Base-by-base conservation (phyloP, 2,329 filamentous ascomycete genomes). In the Sordariomycetes sp. region DNA sequence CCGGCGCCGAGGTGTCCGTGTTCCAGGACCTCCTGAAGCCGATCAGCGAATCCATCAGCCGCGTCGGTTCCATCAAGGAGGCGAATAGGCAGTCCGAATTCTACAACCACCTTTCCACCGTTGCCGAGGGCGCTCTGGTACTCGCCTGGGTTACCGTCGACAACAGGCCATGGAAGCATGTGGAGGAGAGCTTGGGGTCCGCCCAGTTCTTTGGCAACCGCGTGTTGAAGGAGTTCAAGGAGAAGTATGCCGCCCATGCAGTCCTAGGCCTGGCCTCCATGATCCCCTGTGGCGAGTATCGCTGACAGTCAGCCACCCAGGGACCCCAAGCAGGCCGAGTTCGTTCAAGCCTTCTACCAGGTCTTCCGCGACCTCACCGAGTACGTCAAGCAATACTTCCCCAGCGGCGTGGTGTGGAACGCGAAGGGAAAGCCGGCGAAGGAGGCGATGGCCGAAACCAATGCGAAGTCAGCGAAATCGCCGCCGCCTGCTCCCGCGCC, bases 151-250 rank as follows among this genome's bases (percentile, higher is more conserved):
- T 97, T 59, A 88, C 87, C 0, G 83, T 94, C 54, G 89, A 95
- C 57, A 80, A 76, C 62, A 91, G 90, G 69, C 94, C 94, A 2
- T 86, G 82, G 62, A 92, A 94, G 67, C 89, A 92, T 66, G 88
- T 97, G 53, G 86, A 86, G 53, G 92, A 96, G 64, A 87, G 87
- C 60, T 79, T 96, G 22, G 86, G 87, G 34, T 87, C 90, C 55
- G 90, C 92, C 48, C 88, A 97, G 70, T 96, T 96, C 76, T 97
- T 90, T 66, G 94, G 94, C 37, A 97, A 99, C 76, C 85, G 92
- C 65, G 89, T 99, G 43, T 76, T 97, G 64, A 96, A 91, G 74
- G 88, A 95, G 65, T 86, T 88, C 72, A 97, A 95, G 74, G 92
- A 83, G 57, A 83, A 80, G 76, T 77, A 65, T 40, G 71, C 58